phyloP scores from a whole-genome alignment of 1,284 basidiomycete genomes.

The Omphalotus olearius region DNA sequence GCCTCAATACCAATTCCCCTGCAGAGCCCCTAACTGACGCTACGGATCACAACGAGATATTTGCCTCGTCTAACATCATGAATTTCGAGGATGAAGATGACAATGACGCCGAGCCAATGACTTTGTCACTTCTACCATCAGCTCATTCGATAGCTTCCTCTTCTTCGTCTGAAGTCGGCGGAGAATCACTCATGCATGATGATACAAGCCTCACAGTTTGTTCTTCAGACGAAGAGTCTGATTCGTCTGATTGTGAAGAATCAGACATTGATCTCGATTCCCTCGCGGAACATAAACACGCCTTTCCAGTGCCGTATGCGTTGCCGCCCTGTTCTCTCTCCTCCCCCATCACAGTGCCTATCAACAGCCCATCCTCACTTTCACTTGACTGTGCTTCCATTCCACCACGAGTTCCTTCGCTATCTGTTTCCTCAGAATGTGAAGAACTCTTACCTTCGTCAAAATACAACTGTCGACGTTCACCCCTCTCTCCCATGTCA shows the following conservation, averaged over 20 bases:
- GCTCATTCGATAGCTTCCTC: conserved; percentile 1
- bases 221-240: conserved; percentile 7
- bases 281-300: conserved; percentile 7
- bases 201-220: conserved; percentile 10
- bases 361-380: background rate
- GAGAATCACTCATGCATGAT: background rate
- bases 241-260: conserved; percentile 4
- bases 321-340: background rate
- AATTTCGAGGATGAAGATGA: background rate
- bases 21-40: background rate
- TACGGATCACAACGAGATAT: background rate
- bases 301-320: background rate
- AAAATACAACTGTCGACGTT: conserved; percentile 12
- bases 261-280: conserved; percentile 13
- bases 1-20: background rate
- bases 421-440: conserved; percentile 1
- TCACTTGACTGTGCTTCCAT: background rate
- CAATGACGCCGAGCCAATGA: no score
- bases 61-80: background rate
- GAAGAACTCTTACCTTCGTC: background rate
- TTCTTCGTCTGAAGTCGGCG: background rate
- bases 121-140: background rate
- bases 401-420: background rate
- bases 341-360: background rate
- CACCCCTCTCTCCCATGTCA: conserved; percentile 7